Conservation (phyloP, 2,329 filamentous ascomycete species). For the Aotearoamyces nothofagi region DNA sequence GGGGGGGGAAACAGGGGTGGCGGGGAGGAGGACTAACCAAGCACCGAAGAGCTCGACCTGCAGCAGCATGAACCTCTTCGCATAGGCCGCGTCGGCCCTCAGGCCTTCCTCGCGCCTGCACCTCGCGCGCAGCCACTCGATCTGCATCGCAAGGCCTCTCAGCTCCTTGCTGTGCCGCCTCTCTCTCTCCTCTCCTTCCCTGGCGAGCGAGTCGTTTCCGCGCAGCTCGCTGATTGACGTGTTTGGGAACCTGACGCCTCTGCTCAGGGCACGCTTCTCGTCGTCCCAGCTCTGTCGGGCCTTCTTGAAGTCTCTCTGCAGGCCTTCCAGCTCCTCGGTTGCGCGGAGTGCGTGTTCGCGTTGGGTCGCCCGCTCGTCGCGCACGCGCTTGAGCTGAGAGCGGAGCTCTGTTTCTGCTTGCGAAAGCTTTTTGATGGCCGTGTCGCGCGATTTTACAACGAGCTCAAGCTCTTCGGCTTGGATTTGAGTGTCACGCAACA, state of each 20-base stretch:
- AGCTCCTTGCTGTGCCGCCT: conserved; percentile 61
- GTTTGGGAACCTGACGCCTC: conserved; percentile 23
- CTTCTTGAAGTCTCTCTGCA: conserved; percentile 24
- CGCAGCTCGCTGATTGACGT: conserved; percentile 19
- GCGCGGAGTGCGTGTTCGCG: conserved; percentile 9
- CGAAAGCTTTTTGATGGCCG: conserved; percentile 41
- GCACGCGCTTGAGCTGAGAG: conserved; percentile 53
- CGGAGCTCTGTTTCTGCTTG: conserved; percentile 44
- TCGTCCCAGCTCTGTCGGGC: conserved; percentile 28
- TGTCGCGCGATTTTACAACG: conserved; percentile 54
- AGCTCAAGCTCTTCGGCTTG: conserved; percentile 57
- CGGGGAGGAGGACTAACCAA: conserved; percentile 50
- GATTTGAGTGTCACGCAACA: conserved; percentile 45
- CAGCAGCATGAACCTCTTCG: conserved; percentile 70
- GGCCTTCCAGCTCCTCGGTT: conserved; percentile 11
- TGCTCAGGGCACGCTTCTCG: conserved; percentile 25
- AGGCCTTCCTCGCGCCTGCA: conserved; percentile 70
- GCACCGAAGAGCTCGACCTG: conserved; percentile 73
- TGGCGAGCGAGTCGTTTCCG: conserved; percentile 22
- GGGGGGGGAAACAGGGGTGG: conserved; percentile 4
- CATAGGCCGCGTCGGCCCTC: conserved; percentile 66
- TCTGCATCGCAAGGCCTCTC: conserved; percentile 72
- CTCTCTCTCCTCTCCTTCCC: conserved; percentile 27
- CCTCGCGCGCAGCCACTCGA: conserved; percentile 75
- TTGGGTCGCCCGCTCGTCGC: conserved; percentile 42